Evolutionary conservation across 441 rosid species (phyloP).

Genomic region (Raphanus hybrid): DNA sequence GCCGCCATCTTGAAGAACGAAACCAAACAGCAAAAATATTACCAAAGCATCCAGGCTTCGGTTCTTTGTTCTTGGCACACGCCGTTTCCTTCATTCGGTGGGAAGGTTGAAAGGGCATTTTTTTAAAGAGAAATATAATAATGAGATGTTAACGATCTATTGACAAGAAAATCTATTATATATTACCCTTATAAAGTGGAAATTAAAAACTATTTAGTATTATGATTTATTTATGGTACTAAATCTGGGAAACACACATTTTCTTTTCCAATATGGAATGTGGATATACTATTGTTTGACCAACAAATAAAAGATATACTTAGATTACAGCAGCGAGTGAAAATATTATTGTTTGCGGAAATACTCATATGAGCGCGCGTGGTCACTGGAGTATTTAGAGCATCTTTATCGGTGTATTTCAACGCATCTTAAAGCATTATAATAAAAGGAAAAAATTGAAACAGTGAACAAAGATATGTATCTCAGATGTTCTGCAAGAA

Average conservation of each 20-base stretch:
- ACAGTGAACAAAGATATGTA: too few species aligned
- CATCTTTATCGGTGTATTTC: too few species aligned
- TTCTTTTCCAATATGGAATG: conserved; percentile 27
- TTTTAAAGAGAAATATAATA: neutral
- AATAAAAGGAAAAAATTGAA: too few species aligned
- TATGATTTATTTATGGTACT: conserved; percentile 15
- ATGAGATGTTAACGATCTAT: conserved; percentile 3
- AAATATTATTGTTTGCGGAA: too few species aligned
- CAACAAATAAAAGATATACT: neutral
- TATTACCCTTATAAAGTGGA: neutral
- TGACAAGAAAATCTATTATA: neutral
- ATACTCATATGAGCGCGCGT: too few species aligned
- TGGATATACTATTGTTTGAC: conserved; percentile 5
- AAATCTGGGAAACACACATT: conserved; percentile 5
- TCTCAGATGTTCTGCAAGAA: too few species aligned
- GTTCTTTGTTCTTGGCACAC: neutral
- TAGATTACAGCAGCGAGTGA: neutral
- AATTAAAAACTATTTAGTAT: neutral
- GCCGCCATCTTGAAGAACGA: conserved; percentile 37
- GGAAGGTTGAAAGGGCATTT: conserved; percentile 20
- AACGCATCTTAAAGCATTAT: too few species aligned
- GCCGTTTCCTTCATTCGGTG: neutral
- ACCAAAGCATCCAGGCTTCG: conserved; percentile 28
- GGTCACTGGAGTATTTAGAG: too few species aligned
- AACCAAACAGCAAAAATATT: neutral